These are phyloP conservation scores for Ustilago loliicola DNA, from an alignment of 1,284 basidiomycete species.

Conservation along the genomic window DNA sequence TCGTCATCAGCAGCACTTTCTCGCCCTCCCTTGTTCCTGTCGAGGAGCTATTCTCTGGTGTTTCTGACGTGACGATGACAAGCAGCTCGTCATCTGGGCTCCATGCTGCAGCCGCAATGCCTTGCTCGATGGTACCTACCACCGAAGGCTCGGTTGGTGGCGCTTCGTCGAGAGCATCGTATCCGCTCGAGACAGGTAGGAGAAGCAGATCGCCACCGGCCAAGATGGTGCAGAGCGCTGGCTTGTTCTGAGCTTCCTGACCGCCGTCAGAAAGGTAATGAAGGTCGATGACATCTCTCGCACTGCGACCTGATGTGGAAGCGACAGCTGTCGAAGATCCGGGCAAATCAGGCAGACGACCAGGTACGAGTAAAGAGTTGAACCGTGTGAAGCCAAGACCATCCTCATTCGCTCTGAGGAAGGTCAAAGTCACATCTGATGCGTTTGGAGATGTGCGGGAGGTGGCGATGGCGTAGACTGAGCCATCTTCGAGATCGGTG, in stretches of 20 bases:
- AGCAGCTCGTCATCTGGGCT: conserved; percentile 90
- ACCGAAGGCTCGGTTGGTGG: conserved; percentile 47
- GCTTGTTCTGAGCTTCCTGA: conserved; percentile 42
- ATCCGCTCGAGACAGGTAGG: conserved; percentile 28
- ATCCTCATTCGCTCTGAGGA: conserved; percentile 13
- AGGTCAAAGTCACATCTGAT: conserved; percentile 35
- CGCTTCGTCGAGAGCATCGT: conserved; percentile 18
- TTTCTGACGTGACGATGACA: conserved; percentile 73
- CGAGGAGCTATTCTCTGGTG: conserved; percentile 27
- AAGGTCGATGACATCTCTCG: conserved; percentile 50
- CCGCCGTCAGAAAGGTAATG: conserved; percentile 65
- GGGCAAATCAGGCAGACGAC: conserved; percentile 19
- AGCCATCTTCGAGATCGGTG: conserved; percentile 39
- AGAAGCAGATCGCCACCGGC: conserved; percentile 67
- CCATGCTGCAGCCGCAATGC: conserved; percentile 86
- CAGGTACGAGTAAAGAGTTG: conserved; percentile 39
- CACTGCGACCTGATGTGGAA: conserved; percentile 19
- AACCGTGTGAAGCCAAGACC: conserved; percentile 14
- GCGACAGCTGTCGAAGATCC: conserved; percentile 33
- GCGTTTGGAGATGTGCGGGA: conserved; percentile 32
- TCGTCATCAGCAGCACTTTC: conserved; percentile 89
- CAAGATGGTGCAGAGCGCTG: conserved; percentile 61
- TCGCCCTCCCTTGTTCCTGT: conserved; percentile 67
- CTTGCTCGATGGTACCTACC: conserved; percentile 83
- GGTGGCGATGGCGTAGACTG: conserved; percentile 45